Evolutionary conservation across 306 rosid species (phyloP), one percentile per base, ranked within the genome.

Genomic region (Boehmeria nivea): DNA sequence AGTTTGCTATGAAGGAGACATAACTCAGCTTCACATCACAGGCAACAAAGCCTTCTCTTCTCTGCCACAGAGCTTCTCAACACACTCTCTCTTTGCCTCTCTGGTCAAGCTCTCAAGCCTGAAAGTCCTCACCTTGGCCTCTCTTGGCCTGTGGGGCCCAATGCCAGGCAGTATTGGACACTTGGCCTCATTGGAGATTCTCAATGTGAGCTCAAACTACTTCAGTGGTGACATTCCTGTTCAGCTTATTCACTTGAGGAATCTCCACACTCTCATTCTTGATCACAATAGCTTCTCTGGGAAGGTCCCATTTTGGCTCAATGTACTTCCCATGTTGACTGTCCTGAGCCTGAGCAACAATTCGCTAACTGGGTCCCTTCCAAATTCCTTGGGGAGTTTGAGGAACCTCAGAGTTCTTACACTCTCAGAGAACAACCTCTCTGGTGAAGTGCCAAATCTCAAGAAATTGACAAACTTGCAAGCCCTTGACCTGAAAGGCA

Each of bases 21-120:
- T 91, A 28, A 87, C 98, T 19, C 98, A 91, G 76, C 60, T 91
- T 39, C 95, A 91, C 70, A 76, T 84, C 57, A 81, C 63, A 68
- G 93, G 85, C 51, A 67, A 64, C 42, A 63, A 43, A 56, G 81
- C 58, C 31, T 51, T 61, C 24, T 59, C 78, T 12, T 21, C 74
- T 38, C 63, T 76, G 34, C 78, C 85, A 39, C 73, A 13, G 43
- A 57, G 58, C 33, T 75, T 83, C 79, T 64, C 86, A 21, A 49
- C 78, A 16, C 69, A 76, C 7, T 43, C 76, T 38, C 70, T 91
- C 8, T 87, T 91, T 60, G 38, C 87, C 43, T 63, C 82, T 59
- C 54, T 91, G 21, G 70, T 61, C 17, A 20, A 18, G 24, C 33
- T 91, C 3, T 48, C 89, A 54, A 71, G 63, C 68, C 66, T 91